Base-by-base conservation (phyloP, 768 basidiomycete species). In the Phylloporus sp. region DNA sequence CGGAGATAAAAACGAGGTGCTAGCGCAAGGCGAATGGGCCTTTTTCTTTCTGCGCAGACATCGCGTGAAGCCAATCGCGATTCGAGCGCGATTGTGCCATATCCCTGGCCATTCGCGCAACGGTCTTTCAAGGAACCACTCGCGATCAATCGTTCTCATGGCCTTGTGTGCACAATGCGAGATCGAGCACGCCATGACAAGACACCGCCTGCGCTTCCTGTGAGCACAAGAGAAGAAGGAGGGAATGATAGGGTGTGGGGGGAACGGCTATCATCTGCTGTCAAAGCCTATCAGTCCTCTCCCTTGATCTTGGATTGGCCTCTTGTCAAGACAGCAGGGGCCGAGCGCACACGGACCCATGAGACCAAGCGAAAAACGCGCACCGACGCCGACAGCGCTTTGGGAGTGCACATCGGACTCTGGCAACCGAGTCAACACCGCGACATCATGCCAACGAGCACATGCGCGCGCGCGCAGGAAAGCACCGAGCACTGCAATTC, bases 381-480 rank as follows among this genome's bases (percentile, higher is more conserved):
- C 24, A 41, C 2, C 7, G 12, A 24, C 8, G 32, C 2, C 35
- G 6, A 36, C 20, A 6, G n/a, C 11, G 12, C 18, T 36, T 36
- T n/a, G n/a, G 32, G 32, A 32, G 18, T 39, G 20, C 12, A 39
- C 38, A 39, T 44, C 43, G 27, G 24, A 10, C 42, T 12, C n/a
- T n/a, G 9, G 13, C 48, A 35, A 29, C n/a, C 24, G 23, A 42
- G 23, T 27, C 47, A 42, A 39, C 50, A 63, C n/a, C 10, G 24
- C 12, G 47, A 56, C 61, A 61, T 45, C 43, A 15, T 31, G 22
- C 18, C 58, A 32, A 38, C 27, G 12, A 8, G 29, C 31, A 10
- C 38, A 18, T 18, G n/a, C 27, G 29, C 31, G 7, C 38, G 12
- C 27, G n/a, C 27, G 10, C 26, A n/a, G n/a, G 9, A 26, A n/a